Evolutionary conservation across 306 rosid genomes (phyloP), one percentile per base, ranked within the genome.

Genomic region (Malus orientalis): DNA sequence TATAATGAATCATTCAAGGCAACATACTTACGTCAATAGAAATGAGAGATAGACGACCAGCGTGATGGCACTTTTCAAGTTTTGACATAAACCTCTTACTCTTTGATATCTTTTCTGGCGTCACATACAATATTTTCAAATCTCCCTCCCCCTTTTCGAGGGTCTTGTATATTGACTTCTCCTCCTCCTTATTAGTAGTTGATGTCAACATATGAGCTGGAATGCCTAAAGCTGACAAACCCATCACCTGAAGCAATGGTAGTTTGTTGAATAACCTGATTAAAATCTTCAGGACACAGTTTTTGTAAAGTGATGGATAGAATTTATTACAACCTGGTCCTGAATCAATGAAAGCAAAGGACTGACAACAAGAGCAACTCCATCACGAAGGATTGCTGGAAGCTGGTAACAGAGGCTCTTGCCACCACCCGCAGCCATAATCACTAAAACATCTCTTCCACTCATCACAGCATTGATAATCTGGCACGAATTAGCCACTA

Each of bases 351-450:
- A 94, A 84, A 94, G 94, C 81, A 94, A 81, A 47, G 97, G 97
- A 84, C 98, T 94, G 84, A 94, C 93, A 84, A 94, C 96, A 76
- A 94, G 93, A 78, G 91, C 87, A 81, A 94, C 81, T 76, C 98
- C 98, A 80, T 82, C 86, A 62, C 82, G 88, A 80, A 94, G 91
- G 86, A 91, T 82, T 58, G 97, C 96, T 42, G 98, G 98, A 83
- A 94, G 94, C 86, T 94, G 98, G 78, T 94, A 94, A 81, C 97
- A 94, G 59, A 94, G 94, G 81, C 98, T 94, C 86, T 94, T 93
- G 84, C 98, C 98, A 85, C 98, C 96, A 81, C 98, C 98, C 4
- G 98, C 97, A 70, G 98, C 98, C 98, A 93, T 93, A 82, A 93
- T 88, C 76, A 94, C 98, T 78, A 91, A 70, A 70, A 94, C 97